Evolutionary conservation across 2,329 filamentous ascomycete species (phyloP), one percentile per base, ranked within the genome.

Genomic region (Botrytis fragariae): DNA sequence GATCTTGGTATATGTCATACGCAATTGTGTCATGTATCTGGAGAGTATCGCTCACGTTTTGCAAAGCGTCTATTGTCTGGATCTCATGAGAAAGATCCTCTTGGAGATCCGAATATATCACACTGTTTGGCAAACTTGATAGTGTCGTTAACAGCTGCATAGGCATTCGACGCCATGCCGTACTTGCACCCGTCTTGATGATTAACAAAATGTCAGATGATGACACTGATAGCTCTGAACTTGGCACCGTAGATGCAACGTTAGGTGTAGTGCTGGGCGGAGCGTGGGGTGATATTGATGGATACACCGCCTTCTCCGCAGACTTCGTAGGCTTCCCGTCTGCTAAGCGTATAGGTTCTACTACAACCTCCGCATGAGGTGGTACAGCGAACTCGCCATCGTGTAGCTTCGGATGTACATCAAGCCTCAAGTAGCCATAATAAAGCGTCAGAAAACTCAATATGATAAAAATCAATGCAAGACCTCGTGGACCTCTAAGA

Each of bases 101-200:
- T 35, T 44, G 51, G 18, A 68, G 18, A 48, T 72, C 70, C 4
- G 70, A 68, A 48, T 72, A 72, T 45, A 68, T 37, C 20, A 45
- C 62, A 18, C 7, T 51, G 22, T 68, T 44, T 25, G 62, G 51
- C 3, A 37, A 20, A 39, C 9, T 62, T 14, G 39, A 51, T 10
- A 75, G 45, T 9, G 73, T 74, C 12, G 74, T 75, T 35, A 62
- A 37, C 10, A 75, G 22, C 32, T 75, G 74, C 42, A 68, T 20
- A 25, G 70, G 72, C 74, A 75, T 75, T 32, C 74, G 73, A 29
- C 73, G 51, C 72, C 69, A 75, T 51, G 68, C 18, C 22, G 73
- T 72, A 29, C 39, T 72, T 25, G 69, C 64, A 44, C 74, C 74
- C 20, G 74, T 75, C 62, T 75, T 75, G 54, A 75, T 35, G 18